Evolutionary conservation across 306 rosid species (phyloP).

Genomic region (Sphenostylis stenocarpa): DNA sequence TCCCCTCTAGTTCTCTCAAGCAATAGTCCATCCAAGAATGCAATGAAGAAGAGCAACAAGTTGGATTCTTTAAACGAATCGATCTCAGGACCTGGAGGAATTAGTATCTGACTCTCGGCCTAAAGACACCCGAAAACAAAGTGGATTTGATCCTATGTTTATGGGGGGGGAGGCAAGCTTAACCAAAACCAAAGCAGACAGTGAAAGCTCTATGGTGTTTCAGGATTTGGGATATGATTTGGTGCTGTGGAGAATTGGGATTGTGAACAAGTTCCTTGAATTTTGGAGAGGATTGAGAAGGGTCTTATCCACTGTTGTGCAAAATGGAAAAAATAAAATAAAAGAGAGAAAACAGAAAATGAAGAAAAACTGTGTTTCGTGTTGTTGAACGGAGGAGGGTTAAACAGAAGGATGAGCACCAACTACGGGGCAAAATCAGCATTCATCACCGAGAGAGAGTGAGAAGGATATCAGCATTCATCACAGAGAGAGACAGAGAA

Average conservation of each 20-base stretch:
- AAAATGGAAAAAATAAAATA: constrained; percentile 19
- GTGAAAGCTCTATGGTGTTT: neutral
- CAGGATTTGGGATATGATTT: constrained; percentile 2
- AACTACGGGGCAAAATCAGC: constrained; percentile 69
- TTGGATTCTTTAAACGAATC: neutral
- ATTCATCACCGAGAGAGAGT: constrained; percentile 54
- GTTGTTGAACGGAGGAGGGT: constrained; percentile 44
- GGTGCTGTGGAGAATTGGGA: neutral
- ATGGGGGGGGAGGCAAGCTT: neutral
- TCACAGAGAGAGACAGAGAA: constrained; percentile 48
- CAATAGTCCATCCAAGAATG: constrained; percentile 41
- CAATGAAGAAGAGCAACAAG: neutral
- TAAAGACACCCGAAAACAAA: neutral
- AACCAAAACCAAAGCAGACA: neutral
- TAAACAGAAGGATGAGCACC: constrained; percentile 63
- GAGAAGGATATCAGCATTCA: constrained; percentile 67
- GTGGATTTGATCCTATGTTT: neutral
- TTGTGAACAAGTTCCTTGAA: constrained; percentile 37
- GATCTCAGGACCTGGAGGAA: neutral
- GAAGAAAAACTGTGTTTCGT: neutral
- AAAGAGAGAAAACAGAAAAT: neutral
- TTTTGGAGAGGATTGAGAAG: constrained; percentile 46
- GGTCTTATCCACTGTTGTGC: constrained; percentile 36
- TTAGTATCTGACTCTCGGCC: neutral
- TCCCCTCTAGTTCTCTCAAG: constrained; percentile 60